Conservation (phyloP, 192 early-diverging fungal species). For the Cetraspora pellucida region DNA sequence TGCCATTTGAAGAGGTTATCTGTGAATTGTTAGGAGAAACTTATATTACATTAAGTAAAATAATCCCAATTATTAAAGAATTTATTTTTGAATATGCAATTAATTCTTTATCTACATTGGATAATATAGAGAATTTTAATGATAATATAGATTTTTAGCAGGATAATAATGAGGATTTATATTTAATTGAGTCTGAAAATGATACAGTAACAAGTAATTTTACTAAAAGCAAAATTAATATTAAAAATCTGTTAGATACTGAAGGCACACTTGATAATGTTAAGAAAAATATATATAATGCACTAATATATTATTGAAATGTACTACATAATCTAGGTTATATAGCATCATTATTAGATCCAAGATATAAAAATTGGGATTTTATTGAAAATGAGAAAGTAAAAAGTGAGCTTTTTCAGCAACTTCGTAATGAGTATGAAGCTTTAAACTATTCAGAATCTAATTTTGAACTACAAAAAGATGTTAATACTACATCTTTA, state of each 20-base stretch:
- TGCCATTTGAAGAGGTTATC: neutral
- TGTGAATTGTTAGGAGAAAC: conserved; percentile 1
- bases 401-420: neutral
- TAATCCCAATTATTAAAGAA: neutral
- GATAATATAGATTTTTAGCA: neutral
- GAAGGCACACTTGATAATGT: neutral
- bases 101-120: neutral
- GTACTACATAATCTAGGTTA: neutral
- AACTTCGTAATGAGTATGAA: neutral
- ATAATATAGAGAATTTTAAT: neutral
- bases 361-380: neutral
- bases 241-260: neutral
- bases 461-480: too few species aligned
- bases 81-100: neutral
- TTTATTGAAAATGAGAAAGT: neutral
- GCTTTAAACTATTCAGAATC: too few species aligned
- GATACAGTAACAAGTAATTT: neutral
- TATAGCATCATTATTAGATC: neutral
- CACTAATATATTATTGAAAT: neutral
- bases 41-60: conserved; percentile 17
- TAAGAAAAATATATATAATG: neutral
- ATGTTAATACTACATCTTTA: too few species aligned
- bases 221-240: neutral
- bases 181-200: neutral
- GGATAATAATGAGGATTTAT: neutral